Base-by-base conservation (phyloP, 768 basidiomycete genomes). In the Megacollybia marginata region DNA sequence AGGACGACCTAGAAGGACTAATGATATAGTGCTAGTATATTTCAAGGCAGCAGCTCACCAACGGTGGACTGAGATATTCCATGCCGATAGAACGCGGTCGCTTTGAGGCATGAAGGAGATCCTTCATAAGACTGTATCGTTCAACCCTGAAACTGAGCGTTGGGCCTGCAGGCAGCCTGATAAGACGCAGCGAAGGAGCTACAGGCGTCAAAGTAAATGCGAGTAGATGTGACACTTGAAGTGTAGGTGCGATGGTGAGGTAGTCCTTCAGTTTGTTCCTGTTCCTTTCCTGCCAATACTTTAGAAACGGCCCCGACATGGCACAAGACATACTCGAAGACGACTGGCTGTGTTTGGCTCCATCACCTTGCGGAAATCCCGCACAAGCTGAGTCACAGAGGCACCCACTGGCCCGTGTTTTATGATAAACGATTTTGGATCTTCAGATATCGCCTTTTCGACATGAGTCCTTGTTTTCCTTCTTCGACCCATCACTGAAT, bases 331-430 rank as follows among this genome's bases (percentile, higher is more conserved):
- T 54, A 95, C 94, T 69, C 72, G 83, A n/a, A 99, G 76, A 46
- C 96, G 78, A 54, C 84, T 85, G 16, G 95, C 96, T 12, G 96
- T 99, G 61, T 97, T 92, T 52, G 96, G 96, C 64, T 99, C 96
- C 90, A 99, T 91, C 52, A 96, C 90, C 66, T 90, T 89, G 60
- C 96, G 76, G 61, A 96, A 71, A 69, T 99, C 95, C 49, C 89
- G 79, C 16, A 97, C 94, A 34, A 99, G 85, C 61, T 93, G 90
- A 5, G 83, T 69, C 49, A 97, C 71, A 8, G 91, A 92, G 45
- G 78, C 73, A 16, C 96, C 95, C 31, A 98, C 93, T 50, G 85
- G 82, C 36, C 96, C 96, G 69, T 94, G 91, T 65, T 94, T 95
- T 63, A 99, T 89, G 52, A 99, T 88, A 61, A 99, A 98, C 0